A percentile compares a stretch with the other conserved stretches of the same genome.
Evolutionary conservation across 768 basidiomycete species (phyloP).

Genomic region (Pleurotus pulmonarius): DNA sequence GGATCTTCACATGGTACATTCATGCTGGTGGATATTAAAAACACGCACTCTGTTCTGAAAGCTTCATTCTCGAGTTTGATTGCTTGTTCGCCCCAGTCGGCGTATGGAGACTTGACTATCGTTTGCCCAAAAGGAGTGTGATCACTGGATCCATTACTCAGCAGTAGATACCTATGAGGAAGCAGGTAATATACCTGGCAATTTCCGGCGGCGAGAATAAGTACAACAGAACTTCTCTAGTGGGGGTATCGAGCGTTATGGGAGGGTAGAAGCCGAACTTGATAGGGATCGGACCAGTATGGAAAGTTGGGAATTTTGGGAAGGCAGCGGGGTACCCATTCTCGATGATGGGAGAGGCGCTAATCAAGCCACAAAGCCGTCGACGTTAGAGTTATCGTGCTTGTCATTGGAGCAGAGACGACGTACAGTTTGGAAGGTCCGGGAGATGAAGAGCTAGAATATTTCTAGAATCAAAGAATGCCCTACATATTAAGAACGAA

Average conservation of each 20-base stretch:
- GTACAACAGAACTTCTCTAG: slow-evolving; percentile 64
- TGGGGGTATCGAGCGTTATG: slow-evolving; percentile 56
- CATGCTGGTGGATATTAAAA: slow-evolving; percentile 13
- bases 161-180: no score
- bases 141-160: slow-evolving; percentile 27
- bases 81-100: slow-evolving; percentile 75
- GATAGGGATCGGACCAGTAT: slow-evolving; percentile 35
- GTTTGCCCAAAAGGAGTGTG: slow-evolving; percentile 29
- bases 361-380: slow-evolving; percentile 19
- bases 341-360: slow-evolving; percentile 25
- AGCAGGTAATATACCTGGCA: slow-evolving; percentile 28
- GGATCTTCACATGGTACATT: slow-evolving; percentile 1
- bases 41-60: slow-evolving; percentile 81
- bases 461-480: slow-evolving; percentile 16
- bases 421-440: slow-evolving; percentile 36
- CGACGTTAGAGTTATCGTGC: slow-evolving; percentile 9
- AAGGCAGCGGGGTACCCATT: slow-evolving; percentile 19
- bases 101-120: slow-evolving; percentile 46
- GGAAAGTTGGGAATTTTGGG: slow-evolving; percentile 17
- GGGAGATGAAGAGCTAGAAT: slow-evolving; percentile 29
- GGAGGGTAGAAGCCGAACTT: slow-evolving; percentile 48
- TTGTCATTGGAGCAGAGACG: slow-evolving; percentile 11
- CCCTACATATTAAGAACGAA: slow-evolving; percentile 4
- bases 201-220: slow-evolving; percentile 74
- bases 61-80: slow-evolving; percentile 65